Conservation (phyloP, 2,329 filamentous ascomycete species). For the Penicillium rolfsii region DNA sequence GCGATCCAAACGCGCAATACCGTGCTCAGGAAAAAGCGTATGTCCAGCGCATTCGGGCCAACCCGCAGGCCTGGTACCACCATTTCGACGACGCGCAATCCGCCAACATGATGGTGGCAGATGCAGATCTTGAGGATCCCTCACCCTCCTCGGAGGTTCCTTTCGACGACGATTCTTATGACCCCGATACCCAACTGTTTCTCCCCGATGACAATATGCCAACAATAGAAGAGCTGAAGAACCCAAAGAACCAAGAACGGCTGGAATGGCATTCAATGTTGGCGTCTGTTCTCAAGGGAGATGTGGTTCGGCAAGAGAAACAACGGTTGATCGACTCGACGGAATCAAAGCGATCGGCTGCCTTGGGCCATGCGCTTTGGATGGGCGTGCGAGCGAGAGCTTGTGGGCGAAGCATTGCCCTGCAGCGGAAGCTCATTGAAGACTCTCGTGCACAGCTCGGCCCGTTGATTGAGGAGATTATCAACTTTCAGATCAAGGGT, state of each 20-base stretch:
- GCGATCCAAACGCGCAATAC: constrained; percentile 73
- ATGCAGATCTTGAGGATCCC: constrained; percentile 88
- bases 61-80: constrained; percentile 73
- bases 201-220: constrained; percentile 88
- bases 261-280: constrained; percentile 99
- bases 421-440: constrained; percentile 86
- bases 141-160: constrained; percentile 83
- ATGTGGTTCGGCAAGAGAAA: constrained; percentile 98
- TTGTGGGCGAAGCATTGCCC: constrained; percentile 79
- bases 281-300: constrained; percentile 89
- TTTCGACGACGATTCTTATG: constrained; percentile 80
- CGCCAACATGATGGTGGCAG: constrained; percentile 68
- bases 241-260: constrained; percentile 83
- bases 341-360: constrained; percentile 73
- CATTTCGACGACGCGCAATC: constrained; percentile 64
- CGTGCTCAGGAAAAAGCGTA: constrained; percentile 92
- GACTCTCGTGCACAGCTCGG: constrained; percentile 76
- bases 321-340: constrained; percentile 84
- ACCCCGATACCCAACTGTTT: constrained; percentile 90
- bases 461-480: constrained; percentile 79
- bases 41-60: constrained; percentile 85
- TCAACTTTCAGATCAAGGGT: constrained; percentile 91
- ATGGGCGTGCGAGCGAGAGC: constrained; percentile 80
- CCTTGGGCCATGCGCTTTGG: constrained; percentile 75
- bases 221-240: constrained; percentile 84